Base-by-base conservation (phyloP, 2,329 filamentous ascomycete species). In the Pseudogymnoascus sp. region DNA sequence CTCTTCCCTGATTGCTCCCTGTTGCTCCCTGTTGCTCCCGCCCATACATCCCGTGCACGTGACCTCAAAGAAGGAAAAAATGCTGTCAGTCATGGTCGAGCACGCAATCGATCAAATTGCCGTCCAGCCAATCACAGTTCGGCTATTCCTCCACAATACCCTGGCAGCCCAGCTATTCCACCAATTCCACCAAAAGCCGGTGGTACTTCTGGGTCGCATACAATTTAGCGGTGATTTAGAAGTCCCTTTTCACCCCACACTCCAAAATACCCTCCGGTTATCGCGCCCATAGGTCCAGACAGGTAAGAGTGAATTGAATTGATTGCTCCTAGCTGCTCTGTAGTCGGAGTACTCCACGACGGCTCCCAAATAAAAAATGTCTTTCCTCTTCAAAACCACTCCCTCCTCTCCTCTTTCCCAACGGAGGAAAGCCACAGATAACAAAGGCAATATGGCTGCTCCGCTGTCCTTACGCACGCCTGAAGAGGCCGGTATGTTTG, bases 401-500 rank as follows among this genome's bases (percentile, higher is more conserved):
- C 67, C 65, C 63, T 68, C 67, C 34, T 63, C 67, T 65, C 67
- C 68, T 70, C 65, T 67, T 62, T 64, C 64, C 42, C 60, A 64
- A 44, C 62, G 63, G 64, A 70, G 64, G 64, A 65, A 65, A 37
- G 62, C 46, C 61, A 65, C 67, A 46, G 63, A 67, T 62, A 66
- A 67, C 67, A 67, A 71, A 66, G 67, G 69, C 68, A 74, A 67
- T 61, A 81, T 81, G 79, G 77, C 79, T 65, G 72, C 76, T 70
- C 70, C 74, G 67, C 70, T 73, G 61, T 74, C 77, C 74, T 80
- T 86, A 73, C 79, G 79, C 72, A 85, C 83, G 76, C 81, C 84
- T 73, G 82, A 84, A 78, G 84, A 87, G 80, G 84, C 84, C 68
- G 84, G 84, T 87, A 80, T 72, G 82, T 83, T 40, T 40, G 25